Conservation (phyloP, 2,329 filamentous ascomycete genomes). For the Aspergillus sp. region DNA sequence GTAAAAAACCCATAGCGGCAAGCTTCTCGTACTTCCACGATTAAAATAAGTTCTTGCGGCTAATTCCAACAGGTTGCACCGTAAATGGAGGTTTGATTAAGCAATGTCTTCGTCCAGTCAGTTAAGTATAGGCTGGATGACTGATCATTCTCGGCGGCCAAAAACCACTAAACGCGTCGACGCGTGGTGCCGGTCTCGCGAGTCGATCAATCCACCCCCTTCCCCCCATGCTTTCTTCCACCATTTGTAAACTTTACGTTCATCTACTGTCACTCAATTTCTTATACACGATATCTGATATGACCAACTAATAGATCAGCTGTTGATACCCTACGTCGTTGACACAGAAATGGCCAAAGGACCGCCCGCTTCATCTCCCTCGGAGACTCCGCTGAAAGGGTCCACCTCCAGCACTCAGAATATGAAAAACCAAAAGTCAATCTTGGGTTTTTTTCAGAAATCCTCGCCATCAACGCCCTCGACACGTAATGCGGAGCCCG, state of each 20-base stretch:
- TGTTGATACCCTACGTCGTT: not conserved
- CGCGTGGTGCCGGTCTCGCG: slow-evolving; percentile 29
- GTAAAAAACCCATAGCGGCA: not conserved
- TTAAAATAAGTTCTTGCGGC: not conserved
- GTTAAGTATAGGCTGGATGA: not conserved
- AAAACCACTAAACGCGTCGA: slow-evolving; percentile 42
- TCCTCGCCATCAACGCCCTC: slow-evolving; percentile 49
- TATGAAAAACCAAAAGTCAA: slow-evolving; percentile 67
- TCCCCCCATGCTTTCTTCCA: not conserved
- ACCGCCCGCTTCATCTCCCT: slow-evolving; percentile 31
- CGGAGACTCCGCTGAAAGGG: slow-evolving; percentile 42
- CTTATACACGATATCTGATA: not conserved
- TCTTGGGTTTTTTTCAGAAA: slow-evolving; percentile 76
- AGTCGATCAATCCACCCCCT: slow-evolving; percentile 16
- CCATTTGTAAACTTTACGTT: not conserved
- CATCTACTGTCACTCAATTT: not conserved
- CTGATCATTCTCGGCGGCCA: slow-evolving; percentile 9
- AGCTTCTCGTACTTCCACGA: not conserved
- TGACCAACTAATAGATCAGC: slow-evolving; percentile 2
- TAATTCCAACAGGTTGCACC: not conserved
- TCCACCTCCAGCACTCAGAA: slow-evolving; percentile 43
- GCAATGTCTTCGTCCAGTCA: too few relatives aligned
- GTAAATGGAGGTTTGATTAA: not conserved
- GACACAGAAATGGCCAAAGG: slow-evolving; percentile 38
- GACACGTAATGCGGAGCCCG: slow-evolving; percentile 31